Percentiles rank a stretch among this genome's conserved stretches.
These are phyloP conservation scores for Macadamia tetraphylla DNA, from an alignment of 164 flowering plant genomes.

Conservation along the genomic window DNA sequence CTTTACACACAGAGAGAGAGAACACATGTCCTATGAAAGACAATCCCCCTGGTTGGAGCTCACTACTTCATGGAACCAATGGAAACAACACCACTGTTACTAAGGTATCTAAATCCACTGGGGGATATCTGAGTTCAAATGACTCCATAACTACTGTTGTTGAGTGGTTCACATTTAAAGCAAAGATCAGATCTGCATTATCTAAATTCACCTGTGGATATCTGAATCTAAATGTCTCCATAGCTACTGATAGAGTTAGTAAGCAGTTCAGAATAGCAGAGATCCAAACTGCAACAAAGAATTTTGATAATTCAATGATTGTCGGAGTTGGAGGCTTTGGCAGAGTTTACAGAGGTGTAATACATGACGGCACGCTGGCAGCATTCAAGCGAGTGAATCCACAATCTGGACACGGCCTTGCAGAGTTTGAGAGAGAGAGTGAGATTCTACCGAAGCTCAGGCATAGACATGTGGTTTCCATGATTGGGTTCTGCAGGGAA, in stretches of 20 bases:
- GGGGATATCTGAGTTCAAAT: no score
- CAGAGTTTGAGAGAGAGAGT: conserved; percentile 66
- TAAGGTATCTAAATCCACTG: no score
- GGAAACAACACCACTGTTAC: no score
- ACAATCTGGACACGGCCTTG: conserved; percentile 59
- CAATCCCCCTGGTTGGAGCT: no score
- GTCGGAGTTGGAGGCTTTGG: conserved; percentile 82
- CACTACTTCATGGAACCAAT: no score
- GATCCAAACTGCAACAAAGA: conserved; percentile 57
- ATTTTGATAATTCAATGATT: conserved; percentile 59
- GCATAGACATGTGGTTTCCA: conserved; percentile 64
- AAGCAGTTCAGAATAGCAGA: conserved; percentile 54
- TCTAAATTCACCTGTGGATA: conserved; percentile 4
- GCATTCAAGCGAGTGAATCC: conserved; percentile 66
- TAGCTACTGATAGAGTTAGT: conserved; percentile 38
- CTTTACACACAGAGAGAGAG: not conserved
- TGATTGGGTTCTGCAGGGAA: conserved; percentile 16
- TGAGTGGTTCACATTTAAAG: no score
- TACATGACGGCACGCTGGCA: conserved; percentile 39
- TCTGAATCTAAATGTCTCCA: conserved; percentile 25
- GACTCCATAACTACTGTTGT: no score
- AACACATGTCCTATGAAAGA: no score
- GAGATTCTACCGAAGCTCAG: conserved; percentile 72
- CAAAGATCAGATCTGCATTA: no score
- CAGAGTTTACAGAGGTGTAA: conserved; percentile 62